Percentiles rank a stretch among this genome's conserved stretches.
Conservation (phyloP, 345 rosid genomes). For the Cochlearia excelsa region DNA sequence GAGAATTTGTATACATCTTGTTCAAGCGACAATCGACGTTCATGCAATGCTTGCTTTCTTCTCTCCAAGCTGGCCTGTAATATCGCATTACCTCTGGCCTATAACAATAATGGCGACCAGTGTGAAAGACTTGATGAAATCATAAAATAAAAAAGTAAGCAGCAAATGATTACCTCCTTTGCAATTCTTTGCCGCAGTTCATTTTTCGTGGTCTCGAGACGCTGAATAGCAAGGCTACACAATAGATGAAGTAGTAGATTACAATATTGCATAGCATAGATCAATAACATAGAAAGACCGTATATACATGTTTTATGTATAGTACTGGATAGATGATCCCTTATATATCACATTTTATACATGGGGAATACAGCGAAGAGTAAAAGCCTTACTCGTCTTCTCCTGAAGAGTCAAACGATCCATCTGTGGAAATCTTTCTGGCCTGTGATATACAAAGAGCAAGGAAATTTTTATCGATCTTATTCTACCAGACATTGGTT, state of each 20-base stretch:
- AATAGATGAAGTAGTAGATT: conserved; percentile 13
- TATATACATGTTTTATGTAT: not conserved
- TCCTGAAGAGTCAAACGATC: conserved; percentile 92
- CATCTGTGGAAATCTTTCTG: conserved; percentile 78
- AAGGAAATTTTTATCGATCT: conserved; percentile 1
- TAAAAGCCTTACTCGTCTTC: conserved; percentile 89
- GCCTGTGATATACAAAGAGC: conserved; percentile 48
- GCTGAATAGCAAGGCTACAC: conserved; percentile 89
- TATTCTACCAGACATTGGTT: not conserved
- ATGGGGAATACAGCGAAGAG: conserved; percentile 20
- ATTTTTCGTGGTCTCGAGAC: conserved; percentile 93
- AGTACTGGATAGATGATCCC: conserved; percentile 4
- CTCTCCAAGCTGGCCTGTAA: conserved; percentile 95
- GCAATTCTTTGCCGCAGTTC: conserved; percentile 91
- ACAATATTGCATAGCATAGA: conserved; percentile 6
- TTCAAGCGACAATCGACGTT: conserved; percentile 94
- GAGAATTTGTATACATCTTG: conserved; percentile 69
- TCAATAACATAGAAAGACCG: conserved; percentile 9
- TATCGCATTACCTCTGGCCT: conserved; percentile 98
- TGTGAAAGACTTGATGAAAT: conserved; percentile 20
- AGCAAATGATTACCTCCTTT: conserved; percentile 67
- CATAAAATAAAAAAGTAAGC: conserved; percentile 9
- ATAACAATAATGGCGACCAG: conserved; percentile 24
- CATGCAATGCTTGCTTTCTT: conserved; percentile 98
- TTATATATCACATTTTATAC: too few relatives aligned